Evolutionary conservation across 192 early-diverging fungal species (phyloP).

Genomic region (Backusella parvicylindrica): DNA sequence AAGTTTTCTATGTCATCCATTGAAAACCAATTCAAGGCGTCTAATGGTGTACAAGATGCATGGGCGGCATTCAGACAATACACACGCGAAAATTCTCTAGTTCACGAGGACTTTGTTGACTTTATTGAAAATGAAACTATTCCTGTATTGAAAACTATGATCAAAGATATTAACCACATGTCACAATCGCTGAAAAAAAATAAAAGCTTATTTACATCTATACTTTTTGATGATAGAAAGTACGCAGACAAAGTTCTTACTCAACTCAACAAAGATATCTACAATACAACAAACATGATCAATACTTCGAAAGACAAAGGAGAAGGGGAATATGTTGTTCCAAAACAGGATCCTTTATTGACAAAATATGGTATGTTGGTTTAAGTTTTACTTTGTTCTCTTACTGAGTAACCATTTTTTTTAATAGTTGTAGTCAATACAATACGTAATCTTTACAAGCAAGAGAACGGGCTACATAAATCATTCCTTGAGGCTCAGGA

Average conservation of each 20-base stretch:
- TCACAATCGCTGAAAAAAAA: conserved; percentile 35
- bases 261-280: conserved; percentile 23
- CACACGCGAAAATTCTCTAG: neutral
- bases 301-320: neutral
- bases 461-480: conserved; percentile 25
- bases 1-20: neutral
- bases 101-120: conserved; percentile 9
- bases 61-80: conserved; percentile 9
- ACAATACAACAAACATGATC: conserved; percentile 16
- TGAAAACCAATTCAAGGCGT: conserved; percentile 5
- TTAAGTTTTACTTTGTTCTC: neutral
- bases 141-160: conserved; percentile 28
- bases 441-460: conserved; percentile 17
- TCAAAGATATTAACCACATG: conserved; percentile 41
- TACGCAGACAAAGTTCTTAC: conserved; percentile 31
- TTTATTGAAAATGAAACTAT: conserved; percentile 14
- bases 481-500: conserved; percentile 8
- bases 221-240: conserved; percentile 40
- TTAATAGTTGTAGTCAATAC: conserved; percentile 14
- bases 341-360: conserved; percentile 18
- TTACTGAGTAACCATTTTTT: neutral
- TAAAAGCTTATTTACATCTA: conserved; percentile 24
- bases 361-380: conserved; percentile 15
- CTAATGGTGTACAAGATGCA: neutral
- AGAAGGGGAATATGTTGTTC: conserved; percentile 17